These are phyloP conservation scores for Candida pseudoviswanathii DNA, from an alignment of 1,139 yeast genomes.

Conservation along the genomic window DNA sequence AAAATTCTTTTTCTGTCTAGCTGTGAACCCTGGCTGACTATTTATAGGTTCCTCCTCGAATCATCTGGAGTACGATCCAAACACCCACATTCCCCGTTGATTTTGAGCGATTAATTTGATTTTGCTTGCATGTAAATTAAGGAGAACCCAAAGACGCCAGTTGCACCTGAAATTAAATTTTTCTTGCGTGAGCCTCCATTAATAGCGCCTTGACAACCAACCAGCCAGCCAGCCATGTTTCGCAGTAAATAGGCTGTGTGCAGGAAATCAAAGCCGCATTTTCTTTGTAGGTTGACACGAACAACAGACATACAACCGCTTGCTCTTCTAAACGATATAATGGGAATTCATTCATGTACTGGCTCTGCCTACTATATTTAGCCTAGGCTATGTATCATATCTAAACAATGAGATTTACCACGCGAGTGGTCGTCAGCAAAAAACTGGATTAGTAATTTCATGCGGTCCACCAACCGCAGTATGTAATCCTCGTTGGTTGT, in stretches of 20 bases:
- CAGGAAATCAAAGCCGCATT: neutral
- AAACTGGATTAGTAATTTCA: constrained; percentile 1
- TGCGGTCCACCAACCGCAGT: constrained; percentile 7
- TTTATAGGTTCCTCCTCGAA: neutral
- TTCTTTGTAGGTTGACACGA: too few species aligned
- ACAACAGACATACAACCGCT: too few species aligned
- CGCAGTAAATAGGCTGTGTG: too few species aligned
- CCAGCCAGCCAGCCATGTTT: neutral
- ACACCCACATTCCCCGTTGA: neutral
- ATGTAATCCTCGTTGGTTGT: constrained; percentile 8
- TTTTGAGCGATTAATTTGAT: neutral
- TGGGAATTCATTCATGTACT: neutral
- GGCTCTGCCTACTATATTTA: neutral
- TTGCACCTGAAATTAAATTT: neutral
- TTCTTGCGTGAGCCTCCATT: neutral
- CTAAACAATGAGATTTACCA: constrained; percentile 6
- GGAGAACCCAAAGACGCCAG: neutral
- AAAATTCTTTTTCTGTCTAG: too few species aligned
- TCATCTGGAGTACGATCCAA: too few species aligned
- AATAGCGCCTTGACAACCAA: constrained; percentile 1
- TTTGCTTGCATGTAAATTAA: neutral
- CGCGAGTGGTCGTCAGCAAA: neutral
- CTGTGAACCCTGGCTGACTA: neutral
- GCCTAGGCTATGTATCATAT: constrained; percentile 8
- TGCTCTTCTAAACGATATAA: too few species aligned